Evolutionary conservation across 768 basidiomycete genomes (phyloP), one percentile per base, ranked within the genome.

Genomic region (Lentinula edodes): DNA sequence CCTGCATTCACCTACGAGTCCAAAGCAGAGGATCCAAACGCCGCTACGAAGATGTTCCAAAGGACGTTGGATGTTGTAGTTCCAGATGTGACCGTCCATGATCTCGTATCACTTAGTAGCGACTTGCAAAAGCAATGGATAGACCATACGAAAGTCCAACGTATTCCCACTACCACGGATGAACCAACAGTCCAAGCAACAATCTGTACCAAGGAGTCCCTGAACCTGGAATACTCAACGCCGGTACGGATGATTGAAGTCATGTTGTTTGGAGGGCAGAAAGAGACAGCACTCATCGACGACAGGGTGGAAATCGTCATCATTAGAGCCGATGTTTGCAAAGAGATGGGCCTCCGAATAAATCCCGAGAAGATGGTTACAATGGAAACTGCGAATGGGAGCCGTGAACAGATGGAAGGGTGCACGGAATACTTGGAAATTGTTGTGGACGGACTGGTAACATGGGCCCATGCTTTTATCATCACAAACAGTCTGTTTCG

Each of bases 381-480:
- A 1, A 71, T 71, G 68, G 62, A 71, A 18, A 66, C 63, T 12
- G 68, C 65, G 4, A 70, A 70, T 52, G 63, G 66, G 2, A 42
- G 9, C 0, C 52, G 41, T 32, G 64, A 23, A 23, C 23, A 23
- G 23, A 23, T 23, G 23, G 23, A 23, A 23, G 66, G 53, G 55
- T 56, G 43, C 67, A 36, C 55, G 0, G 66, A 69, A 48, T 64
- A 18, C 7, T 41, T 69, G 45, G 63, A 64, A 35, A 36, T 45
- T 13, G 54, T 59, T 16, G 56, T 71, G n/a, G 57, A 62, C 16
- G 69, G 66, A 0, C 36, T 70, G 16, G 62, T 51, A n/a, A 68
- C 66, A 0, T 70, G 64, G 64, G 69, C 65, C 0, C 70, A 70
- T 52, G 68, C 66, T 12, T 71, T 65, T 16, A 60, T 71, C 1